Base-by-base conservation (phyloP, 768 basidiomycete species). In the Suillus discolor region DNA sequence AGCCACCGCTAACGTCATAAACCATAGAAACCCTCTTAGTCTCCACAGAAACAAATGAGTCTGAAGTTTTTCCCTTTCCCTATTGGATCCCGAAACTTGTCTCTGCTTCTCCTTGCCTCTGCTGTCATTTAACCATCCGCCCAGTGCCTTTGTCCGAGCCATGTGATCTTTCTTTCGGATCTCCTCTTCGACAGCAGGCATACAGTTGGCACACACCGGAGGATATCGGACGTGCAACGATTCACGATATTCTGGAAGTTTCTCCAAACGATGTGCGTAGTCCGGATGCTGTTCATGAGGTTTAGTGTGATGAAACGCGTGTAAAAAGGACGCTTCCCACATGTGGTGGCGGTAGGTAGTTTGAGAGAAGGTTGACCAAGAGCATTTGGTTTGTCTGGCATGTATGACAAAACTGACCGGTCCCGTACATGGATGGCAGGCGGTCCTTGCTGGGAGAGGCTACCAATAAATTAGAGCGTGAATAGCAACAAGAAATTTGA, bases 301-400 rank as follows among this genome's bases (percentile, higher is more conserved):
- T n/a, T 66, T 51, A 44, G 65, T 62, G 55, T 41, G 45, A 65
- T 44, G 61, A 65, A 61, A 63, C 57, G 44, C n/a, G 61, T 57
- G 41, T 38, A 45, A 34, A 67, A 8, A 64, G 20, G 64, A 54
- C 64, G 65, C 49, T 51, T 81, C 89, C 70, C 73, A 94, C 94
- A 66, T 85, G 84, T n/a, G 88, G 85, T 31, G 87, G 79, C 12
- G 95, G 95, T 1, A 97, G 84, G 75, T 96, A 98, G 71, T 92
- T 95, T 18, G 95, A 92, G 39, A 98, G 79, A 63, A 98, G 85
- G 75, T 95, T 93, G 67, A 92, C 81, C 62, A 94, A 81, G 45
- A 98, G 84, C 81, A 88, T 90, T 72, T 97, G 96, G 77, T 98
- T 98, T n/a, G 93, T 92, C 70, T 91, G 89, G 75, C 96, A 97